Evolutionary conservation across 2,329 filamentous ascomycete genomes (phyloP), one percentile per base, ranked within the genome.

Genomic region (Dothideomycetes sp.): DNA sequence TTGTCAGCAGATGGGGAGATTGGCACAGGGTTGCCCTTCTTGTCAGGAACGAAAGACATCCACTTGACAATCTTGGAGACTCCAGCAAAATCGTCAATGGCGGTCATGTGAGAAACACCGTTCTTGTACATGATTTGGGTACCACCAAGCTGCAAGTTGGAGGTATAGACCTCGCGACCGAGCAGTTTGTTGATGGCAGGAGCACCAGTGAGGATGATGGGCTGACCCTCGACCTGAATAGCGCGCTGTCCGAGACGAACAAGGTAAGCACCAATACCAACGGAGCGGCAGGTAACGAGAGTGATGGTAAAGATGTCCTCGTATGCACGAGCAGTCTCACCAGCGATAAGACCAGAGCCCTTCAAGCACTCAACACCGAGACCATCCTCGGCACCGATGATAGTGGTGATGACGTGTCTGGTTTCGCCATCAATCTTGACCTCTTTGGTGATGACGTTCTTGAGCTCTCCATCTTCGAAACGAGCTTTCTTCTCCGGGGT

Each of bases 71-170:
- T 96, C 74, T 93, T 93, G 55, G 84, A 87, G 16, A 98, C 84
- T 76, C 91, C 91, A 56, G 89, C 88, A 54, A 98, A 96, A 68
- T 98, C 91, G 57, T 98, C 89, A 52, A 82, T 84, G 55, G 91
- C 91, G 51, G 89, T 95, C 84, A 96, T 89, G 71, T 98, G 91
- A 16, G 91, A 96, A 31, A 98, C 91, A 77, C 91, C 91, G 62
- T 98, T 98, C 69, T 85, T 88, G 78, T 98, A 96, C 91, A 98
- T 98, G 75, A 98, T 98, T 67, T 98, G 91, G n/a, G 91, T 98
- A 53, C 91, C 91, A 79, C 91, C 91, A 49, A 98, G 85, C 72
- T 98, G 91, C 58, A 98, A 68, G 75, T 98, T 98, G 45, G 91
- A 96, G 17, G 91, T 95, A 70, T 98, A 98, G 19, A 98, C 89